phyloP scores from a whole-genome alignment of 129 eudicot genomes.

The Scalesia atractyloides region DNA sequence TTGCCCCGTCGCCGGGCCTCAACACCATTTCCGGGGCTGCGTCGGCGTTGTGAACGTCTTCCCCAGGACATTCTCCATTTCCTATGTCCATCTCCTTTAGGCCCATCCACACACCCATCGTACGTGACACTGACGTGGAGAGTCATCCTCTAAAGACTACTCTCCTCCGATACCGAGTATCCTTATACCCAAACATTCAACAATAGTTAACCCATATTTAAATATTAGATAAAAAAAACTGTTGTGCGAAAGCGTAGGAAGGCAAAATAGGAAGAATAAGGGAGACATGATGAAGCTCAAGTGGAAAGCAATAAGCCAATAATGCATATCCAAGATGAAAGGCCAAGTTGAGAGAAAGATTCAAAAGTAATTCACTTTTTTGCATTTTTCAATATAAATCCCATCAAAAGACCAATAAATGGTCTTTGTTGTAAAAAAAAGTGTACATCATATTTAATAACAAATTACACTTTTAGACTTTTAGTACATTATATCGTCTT shows the following conservation, averaged over 20 bases:
- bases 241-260: background rate
- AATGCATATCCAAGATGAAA: constrained; percentile 36
- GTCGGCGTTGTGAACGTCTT: no score
- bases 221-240: background rate
- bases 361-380: constrained; percentile 40
- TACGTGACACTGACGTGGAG: no score
- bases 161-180: no score
- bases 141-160: no score
- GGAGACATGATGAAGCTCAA: constrained; percentile 36
- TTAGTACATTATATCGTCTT: no score
- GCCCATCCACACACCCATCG: no score
- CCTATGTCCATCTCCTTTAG: no score
- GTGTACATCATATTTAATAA: background rate
- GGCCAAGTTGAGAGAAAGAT: constrained; percentile 38
- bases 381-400: constrained; percentile 27
- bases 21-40: no score
- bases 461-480: background rate
- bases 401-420: constrained; percentile 24
- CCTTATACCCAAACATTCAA: background rate
- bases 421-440: background rate
- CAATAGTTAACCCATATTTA: background rate
- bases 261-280: constrained; percentile 19
- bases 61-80: no score
- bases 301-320: constrained; percentile 41
- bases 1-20: no score